Evolutionary conservation across 352 stramenopile genomes (phyloP).

Genomic region (Globisporangium cederbergense): DNA sequence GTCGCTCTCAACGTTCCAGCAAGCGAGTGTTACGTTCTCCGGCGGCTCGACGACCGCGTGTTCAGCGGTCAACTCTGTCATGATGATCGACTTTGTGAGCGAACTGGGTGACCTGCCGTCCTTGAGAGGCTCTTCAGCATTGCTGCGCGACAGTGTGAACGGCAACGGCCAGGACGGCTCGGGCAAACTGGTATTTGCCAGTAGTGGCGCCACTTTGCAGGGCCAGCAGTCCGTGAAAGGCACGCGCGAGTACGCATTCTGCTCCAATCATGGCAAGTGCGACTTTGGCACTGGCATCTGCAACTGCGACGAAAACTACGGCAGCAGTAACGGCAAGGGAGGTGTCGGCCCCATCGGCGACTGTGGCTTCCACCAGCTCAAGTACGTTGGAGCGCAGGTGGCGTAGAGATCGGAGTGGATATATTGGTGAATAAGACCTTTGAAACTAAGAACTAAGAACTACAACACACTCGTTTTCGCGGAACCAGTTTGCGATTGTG

Average conservation of each 20-base stretch:
- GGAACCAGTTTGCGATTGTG: no score
- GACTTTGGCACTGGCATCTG: constrained; percentile 64
- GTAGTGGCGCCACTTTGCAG: constrained; percentile 27
- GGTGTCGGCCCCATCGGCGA: constrained; percentile 59
- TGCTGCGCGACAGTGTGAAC: constrained; percentile 48
- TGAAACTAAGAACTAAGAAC: no score
- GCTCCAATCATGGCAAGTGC: constrained; percentile 73
- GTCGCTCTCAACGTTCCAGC: constrained; percentile 34
- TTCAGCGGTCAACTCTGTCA: constrained; percentile 38
- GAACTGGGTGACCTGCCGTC: constrained; percentile 56
- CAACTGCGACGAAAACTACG: constrained; percentile 57
- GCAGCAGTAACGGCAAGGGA: constrained; percentile 69
- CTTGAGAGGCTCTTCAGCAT: constrained; percentile 30
- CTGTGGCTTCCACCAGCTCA: constrained; percentile 65
- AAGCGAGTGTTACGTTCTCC: constrained; percentile 42
- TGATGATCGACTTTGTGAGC: constrained; percentile 57
- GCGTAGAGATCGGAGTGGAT: background rate
- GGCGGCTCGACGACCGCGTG: constrained; percentile 30
- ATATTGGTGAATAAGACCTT: no score
- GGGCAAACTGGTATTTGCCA: constrained; percentile 38
- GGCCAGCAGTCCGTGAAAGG: constrained; percentile 50
- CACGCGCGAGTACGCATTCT: constrained; percentile 67
- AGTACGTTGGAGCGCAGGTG: constrained; percentile 12
- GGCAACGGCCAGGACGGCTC: constrained; percentile 55
- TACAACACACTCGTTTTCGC: no score